These are phyloP conservation scores for Lumnitzera littorea DNA, from an alignment of 345 rosid genomes.

Conservation along the genomic window DNA sequence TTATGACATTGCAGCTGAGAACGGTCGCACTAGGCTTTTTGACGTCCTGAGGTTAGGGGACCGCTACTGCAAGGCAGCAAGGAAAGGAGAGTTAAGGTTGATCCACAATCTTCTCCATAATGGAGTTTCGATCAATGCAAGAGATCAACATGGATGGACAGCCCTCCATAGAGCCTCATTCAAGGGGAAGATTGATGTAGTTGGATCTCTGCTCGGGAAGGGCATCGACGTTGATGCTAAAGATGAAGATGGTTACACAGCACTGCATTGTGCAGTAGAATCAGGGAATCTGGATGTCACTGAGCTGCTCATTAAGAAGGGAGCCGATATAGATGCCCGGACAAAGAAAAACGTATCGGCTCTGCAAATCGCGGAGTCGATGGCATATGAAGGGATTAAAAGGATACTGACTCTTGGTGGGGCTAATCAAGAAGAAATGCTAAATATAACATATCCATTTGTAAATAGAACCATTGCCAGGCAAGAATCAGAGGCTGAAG, in stretches of 20 bases:
- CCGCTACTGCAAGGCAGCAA: constrained; percentile 33
- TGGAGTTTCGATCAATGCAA: constrained; percentile 44
- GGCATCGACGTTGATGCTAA: constrained; percentile 44
- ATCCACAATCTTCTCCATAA: constrained; percentile 31
- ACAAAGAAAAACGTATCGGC: constrained; percentile 41
- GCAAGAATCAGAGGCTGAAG: too few relatives aligned
- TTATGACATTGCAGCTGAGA: constrained; percentile 43
- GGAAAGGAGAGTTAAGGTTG: constrained; percentile 41
- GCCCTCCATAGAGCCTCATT: constrained; percentile 57
- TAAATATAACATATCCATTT: too few relatives aligned
- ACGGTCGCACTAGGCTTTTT: constrained; percentile 36
- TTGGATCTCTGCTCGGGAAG: constrained; percentile 31
- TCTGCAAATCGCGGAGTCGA: constrained; percentile 46
- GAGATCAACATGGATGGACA: constrained; percentile 62
- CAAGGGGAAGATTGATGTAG: constrained; percentile 39
- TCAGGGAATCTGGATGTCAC: constrained; percentile 44
- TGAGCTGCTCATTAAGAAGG: constrained; percentile 50
- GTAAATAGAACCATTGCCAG: too few relatives aligned
- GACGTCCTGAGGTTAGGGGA: constrained; percentile 50
- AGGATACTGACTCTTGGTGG: constrained; percentile 43
- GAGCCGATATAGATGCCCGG: constrained; percentile 43
- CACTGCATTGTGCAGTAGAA: constrained; percentile 56
- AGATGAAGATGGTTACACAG: constrained; percentile 65
- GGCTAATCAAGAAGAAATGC: constrained; percentile 25
- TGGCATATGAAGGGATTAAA: constrained; percentile 44